Percentiles rank a stretch among this genome's conserved stretches.
Conservation (phyloP, 164 flowering plant species). For the Sedum album region DNA sequence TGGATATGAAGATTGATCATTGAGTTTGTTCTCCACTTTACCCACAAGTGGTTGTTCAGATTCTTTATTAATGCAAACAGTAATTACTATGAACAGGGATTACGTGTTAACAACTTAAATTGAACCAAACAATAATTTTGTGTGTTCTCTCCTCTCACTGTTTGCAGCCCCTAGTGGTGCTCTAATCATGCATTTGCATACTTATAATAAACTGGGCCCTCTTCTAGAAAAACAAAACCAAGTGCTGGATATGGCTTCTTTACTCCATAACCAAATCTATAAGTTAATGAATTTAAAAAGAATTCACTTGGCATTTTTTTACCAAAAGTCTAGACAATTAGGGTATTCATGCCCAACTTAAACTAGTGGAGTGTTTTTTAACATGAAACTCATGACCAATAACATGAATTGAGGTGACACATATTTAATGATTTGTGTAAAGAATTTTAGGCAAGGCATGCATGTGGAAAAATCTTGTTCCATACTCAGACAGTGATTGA, state of each 20-base stretch:
- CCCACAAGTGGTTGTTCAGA: neutral
- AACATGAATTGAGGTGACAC: neutral
- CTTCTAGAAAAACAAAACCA: neutral
- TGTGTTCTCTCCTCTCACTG: too few species aligned
- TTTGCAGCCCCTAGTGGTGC: too few species aligned
- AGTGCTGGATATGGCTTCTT: neutral
- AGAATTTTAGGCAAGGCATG: neutral
- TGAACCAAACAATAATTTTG: too few species aligned
- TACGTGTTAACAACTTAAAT: too few species aligned
- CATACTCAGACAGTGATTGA: neutral
- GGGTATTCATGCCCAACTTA: neutral
- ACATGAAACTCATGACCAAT: neutral
- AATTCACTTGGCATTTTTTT: neutral
- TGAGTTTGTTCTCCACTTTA: constrained; percentile 7
- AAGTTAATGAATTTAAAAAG: neutral
- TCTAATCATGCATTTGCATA: too few species aligned
- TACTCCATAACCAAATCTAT: neutral
- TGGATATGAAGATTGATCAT: neutral
- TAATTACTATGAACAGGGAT: neutral
- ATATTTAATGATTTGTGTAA: neutral
- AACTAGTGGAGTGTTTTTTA: neutral
- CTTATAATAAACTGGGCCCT: too few species aligned
- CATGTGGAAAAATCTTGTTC: neutral
- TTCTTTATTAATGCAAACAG: neutral
- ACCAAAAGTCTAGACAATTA: neutral